Base-by-base conservation (phyloP, 2,329 filamentous ascomycete species). In the Fusarium sp. region DNA sequence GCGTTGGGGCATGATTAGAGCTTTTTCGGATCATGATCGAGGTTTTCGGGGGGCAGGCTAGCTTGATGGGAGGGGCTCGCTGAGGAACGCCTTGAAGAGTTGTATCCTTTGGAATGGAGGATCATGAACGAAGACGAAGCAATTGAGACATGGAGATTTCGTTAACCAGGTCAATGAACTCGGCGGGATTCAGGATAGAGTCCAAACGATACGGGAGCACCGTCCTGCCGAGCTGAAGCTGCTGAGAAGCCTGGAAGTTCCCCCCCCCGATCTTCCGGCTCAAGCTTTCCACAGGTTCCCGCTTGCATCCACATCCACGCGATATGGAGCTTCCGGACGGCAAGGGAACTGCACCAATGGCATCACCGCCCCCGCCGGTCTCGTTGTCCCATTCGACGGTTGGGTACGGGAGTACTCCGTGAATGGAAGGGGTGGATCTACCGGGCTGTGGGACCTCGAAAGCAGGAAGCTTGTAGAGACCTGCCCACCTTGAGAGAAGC, bases 401-500 rank as follows among this genome's bases (percentile, higher is more conserved):
- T 40, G 42, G 29, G 8, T 31, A 31, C 29, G 29, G 42, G 42
- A 25, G 42, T 45, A 45, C 42, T 25, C 14, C 22, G 4, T 45
- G 42, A 22, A 25, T 45, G 20, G 42, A 29, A 50, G 25, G 45
- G 45, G 25, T 50, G 45, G 16, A 50, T 25, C 45, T 35, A 22
- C 57, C 25, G 38, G 20, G 22, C 18, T 59, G 69, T 72, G 70
- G 70, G 57, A 58, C 11, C 20, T 27, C 31, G 20, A 58, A 47
- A 50, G 45, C 45, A 50, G 25, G 45, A 50, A 50, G 54, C 47
- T 56, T 58, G 22, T 36, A n/a, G n/a, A 65, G 27, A 18, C 36
- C 25, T 35, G 20, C 45, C 45, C 45, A 56, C 58, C 58, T 62
- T 59, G 29, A 56, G 71, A 74, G 65, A 56, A 69, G 57, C 66